These are phyloP conservation scores for Apophysomyces variabilis DNA, from an alignment of 371 early-diverging fungal genomes.

Conservation along the genomic window DNA sequence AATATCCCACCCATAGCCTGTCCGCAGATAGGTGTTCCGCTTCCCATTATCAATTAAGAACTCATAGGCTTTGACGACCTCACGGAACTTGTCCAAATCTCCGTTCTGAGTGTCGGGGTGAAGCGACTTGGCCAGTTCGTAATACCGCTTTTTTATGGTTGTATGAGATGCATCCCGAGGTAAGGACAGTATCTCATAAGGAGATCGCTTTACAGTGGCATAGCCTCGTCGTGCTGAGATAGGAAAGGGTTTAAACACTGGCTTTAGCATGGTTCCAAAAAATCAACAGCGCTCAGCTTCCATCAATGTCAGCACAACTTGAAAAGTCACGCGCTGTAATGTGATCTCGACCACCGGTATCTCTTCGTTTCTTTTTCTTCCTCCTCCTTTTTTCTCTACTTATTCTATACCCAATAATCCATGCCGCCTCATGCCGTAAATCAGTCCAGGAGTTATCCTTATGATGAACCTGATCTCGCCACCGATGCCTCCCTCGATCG, in stretches of 20 bases:
- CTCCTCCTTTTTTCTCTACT: conserved; percentile 8
- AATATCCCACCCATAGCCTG: conserved; percentile 41
- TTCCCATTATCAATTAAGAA: conserved; percentile 31
- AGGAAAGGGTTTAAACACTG: not conserved
- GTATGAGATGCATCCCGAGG: conserved; percentile 24
- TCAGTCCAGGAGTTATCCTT: conserved; percentile 6
- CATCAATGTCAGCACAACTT: conserved; percentile 17
- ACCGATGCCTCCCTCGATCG: conserved; percentile 28
- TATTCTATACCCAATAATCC: not conserved
- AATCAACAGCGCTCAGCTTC: conserved; percentile 12
- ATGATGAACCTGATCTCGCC: conserved; percentile 5
- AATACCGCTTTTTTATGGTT: conserved; percentile 45
- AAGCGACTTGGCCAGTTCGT: conserved; percentile 43
- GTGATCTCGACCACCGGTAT: not conserved
- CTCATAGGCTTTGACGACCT: conserved; percentile 45
- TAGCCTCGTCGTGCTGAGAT: conserved; percentile 23
- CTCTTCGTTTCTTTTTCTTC: conserved; percentile 16
- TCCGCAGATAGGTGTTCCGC: conserved; percentile 26
- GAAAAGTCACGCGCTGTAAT: conserved; percentile 11
- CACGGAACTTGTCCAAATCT: conserved; percentile 36
- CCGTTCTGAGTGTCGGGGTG: conserved; percentile 47
- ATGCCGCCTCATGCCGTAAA: conserved; percentile 12
- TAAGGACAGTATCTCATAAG: conserved; percentile 40
- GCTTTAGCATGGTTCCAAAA: not conserved
- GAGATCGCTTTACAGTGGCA: conserved; percentile 23